Base-by-base conservation (phyloP, 148 eudicot species). In the Heliamphora exappendiculata region DNA sequence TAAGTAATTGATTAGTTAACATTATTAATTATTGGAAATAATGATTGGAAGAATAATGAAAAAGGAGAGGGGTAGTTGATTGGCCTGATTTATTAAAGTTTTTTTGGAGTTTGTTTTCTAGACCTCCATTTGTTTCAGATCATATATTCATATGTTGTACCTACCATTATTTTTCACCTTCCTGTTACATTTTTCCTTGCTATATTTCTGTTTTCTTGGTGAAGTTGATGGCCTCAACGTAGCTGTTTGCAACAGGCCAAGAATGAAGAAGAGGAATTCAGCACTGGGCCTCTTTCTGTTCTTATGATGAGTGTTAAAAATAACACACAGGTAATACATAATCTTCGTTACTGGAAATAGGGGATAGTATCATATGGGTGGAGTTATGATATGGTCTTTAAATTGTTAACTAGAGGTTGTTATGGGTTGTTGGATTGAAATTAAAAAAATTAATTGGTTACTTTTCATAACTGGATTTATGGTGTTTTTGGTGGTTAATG, bases 261-360 rank as follows among this genome's bases (percentile, higher is more conserved):
- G 87, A 93, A 88, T 68, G 94, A 93, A 85, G 98, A 93, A 74
- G 94, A 91, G 79, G 94, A 93, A 76, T 93, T 91, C 86, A 91
- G 84, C 87, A 93, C 97, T 20, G 98, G 98, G 22, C 97, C 97
- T 33, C 88, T 91, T 70, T 93, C 94, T 76, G 93, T 91, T 58
- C 86, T 93, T 75, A 91, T 91, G 97, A 82, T 88, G 94, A 91
- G 97, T 77, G 94, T 91, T 36, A 93, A 90, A 81, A 91, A 91
- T 66, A 93, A 93, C 84, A 93, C 96, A 33, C 96, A 89, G 94
- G 98, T 93, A 85, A 41, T 20, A 6, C 39, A 14, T 31, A 16
- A 39, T 29, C 10, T 73, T 39, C 31, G 2, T 28, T 7, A 34
- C 1, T 34, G 5, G 42, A 29, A 49, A 34, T 41, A 31, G 33